Percentiles rank a stretch among this genome's conserved stretches.
Evolutionary conservation across 139 green algal genomes (phyloP).

Genomic region (Coccomyxa sp.): DNA sequence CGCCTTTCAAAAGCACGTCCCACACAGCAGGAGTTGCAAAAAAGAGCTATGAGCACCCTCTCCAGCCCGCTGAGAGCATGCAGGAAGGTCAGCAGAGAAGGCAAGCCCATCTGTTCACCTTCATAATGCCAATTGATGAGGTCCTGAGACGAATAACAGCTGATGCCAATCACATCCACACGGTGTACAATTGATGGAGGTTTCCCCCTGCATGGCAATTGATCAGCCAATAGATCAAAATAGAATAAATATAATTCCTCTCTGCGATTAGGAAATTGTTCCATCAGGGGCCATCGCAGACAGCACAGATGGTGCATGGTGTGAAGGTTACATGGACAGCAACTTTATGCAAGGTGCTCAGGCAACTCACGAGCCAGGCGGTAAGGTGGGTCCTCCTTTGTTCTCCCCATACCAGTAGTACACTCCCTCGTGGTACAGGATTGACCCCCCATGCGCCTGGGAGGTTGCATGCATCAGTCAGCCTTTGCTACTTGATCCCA

Average conservation of each 20-base stretch:
- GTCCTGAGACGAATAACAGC: conserved; percentile 35
- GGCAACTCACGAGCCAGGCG: not conserved
- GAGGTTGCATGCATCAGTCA: not conserved
- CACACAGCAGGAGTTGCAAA: too few relatives aligned
- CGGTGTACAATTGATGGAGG: conserved; percentile 4
- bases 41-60: too few relatives aligned
- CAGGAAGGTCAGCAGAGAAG: too few relatives aligned
- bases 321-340: conserved; percentile 9
- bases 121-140: conserved; percentile 30
- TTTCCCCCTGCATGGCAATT: not conserved
- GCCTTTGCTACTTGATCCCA: too few relatives aligned
- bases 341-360: not conserved
- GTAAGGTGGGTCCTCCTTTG: conserved; percentile 16
- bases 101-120: conserved; percentile 6
- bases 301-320: not conserved
- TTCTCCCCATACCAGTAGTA: conserved; percentile 42
- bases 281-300: not conserved
- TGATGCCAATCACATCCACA: conserved; percentile 42
- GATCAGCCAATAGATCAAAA: not conserved
- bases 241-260: not conserved
- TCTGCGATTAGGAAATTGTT: not conserved
- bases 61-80: too few relatives aligned
- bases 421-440: conserved; percentile 22
- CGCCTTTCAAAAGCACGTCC: too few relatives aligned
- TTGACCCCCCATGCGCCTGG: conserved; percentile 32